Base-by-base conservation (phyloP, 2,329 filamentous ascomycete species). In the Arachnomyces sp. region DNA sequence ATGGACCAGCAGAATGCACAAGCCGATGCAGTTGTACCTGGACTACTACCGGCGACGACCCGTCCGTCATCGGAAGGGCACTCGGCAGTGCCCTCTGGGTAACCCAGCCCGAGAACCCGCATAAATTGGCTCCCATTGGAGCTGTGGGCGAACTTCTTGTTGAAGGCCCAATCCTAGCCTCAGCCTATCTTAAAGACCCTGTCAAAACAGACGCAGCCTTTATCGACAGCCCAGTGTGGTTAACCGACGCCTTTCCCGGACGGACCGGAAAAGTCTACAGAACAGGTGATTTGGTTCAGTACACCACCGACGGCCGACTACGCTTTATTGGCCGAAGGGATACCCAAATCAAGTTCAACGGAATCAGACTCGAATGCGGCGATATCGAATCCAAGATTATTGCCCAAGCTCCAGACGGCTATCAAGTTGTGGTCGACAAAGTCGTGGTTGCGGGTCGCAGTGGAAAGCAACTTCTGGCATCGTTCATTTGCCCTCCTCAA, bases 381-480 rank as follows among this genome's bases (percentile, higher is more conserved):
- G 7, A 38, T 31, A 14, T 49, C 46, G 17, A 40, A 39, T 28
- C 44, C 46, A 18, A 42, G 33, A 21, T n/a, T 7, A n/a, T 21
- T 4, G n/a, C 33, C 5, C 33, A 18, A 7, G 33, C 13, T 7
- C 12, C 13, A n/a, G 16, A 21, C 7, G 18, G 14, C 13, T n/a
- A n/a, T 7, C n/a, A 16, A n/a, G 12, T n/a, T 35, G 33, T 35
- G 14, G 17, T 35, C 7, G 17, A 35, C 16, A 35, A 25, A 25
- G 21, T 25, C 21, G 21, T 25, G 5, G 21, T 25, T 15, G 60
- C 59, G 13, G 62, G 63, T 7, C 36, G 51, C n/a, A 47, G 52
- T 3, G 60, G 58, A 2, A 63, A 68, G 30, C 65, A 66, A n/a
- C 65, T 62, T 2, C 52, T 74, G 9, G 65, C 72, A 7, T 64